Evolutionary conservation across 2,329 filamentous ascomycete species (phyloP).

Genomic region (Simplicillium aogashimaense): DNA sequence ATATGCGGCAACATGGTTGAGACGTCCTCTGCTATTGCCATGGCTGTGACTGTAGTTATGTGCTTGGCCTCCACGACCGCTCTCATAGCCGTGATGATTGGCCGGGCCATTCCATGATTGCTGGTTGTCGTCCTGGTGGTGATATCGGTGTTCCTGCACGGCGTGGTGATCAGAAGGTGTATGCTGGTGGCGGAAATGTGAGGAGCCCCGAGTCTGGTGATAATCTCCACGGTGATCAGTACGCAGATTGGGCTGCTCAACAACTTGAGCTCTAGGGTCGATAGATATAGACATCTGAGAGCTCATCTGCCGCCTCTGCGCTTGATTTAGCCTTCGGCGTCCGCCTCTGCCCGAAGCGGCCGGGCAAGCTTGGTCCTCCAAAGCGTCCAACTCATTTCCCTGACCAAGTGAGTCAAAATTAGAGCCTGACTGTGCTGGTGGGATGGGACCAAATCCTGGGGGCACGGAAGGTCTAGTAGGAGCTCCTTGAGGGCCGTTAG

Average conservation of each 20-base stretch:
- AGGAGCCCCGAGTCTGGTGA: conserved; percentile 14
- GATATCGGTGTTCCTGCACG: no score
- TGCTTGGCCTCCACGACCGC: background rate
- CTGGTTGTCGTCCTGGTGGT: no score
- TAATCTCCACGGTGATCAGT: no score
- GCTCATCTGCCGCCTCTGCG: conserved; percentile 53
- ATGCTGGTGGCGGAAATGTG: conserved; percentile 4
- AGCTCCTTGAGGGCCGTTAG: conserved; percentile 23
- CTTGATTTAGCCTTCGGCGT: conserved; percentile 44
- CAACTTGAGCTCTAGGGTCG: conserved; percentile 25
- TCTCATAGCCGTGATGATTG: background rate
- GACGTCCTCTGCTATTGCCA: conserved; percentile 12
- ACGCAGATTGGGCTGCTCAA: background rate
- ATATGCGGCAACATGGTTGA: conserved; percentile 4
- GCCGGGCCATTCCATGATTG: no score
- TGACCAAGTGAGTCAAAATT: no score
- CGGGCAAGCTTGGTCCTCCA: no score
- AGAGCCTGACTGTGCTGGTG: no score
- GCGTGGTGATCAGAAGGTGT: background rate
- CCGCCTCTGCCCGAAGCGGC: background rate
- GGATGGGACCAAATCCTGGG: background rate
- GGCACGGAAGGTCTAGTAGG: background rate
- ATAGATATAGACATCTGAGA: conserved; percentile 47
- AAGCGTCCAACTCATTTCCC: no score
- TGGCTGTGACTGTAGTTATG: conserved; percentile 4